phyloP scores from a whole-genome alignment of 352 stramenopile species.

The Albugo laibachii region DNA sequence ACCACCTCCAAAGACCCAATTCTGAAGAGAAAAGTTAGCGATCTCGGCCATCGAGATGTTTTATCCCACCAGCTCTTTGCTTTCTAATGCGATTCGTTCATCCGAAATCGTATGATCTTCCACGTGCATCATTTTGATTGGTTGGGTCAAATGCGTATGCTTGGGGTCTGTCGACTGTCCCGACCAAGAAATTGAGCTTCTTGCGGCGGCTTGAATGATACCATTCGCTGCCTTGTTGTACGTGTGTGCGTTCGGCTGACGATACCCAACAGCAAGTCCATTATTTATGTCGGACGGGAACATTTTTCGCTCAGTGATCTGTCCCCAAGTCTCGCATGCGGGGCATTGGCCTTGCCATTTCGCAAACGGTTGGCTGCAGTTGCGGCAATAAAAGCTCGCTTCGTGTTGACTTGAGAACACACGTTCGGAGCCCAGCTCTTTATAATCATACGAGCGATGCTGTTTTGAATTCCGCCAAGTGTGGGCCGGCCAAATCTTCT shows the following conservation, averaged over 20 bases:
- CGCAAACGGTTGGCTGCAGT: conserved; percentile 39
- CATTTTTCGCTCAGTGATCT: conserved; percentile 28
- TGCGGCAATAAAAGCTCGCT: conserved; percentile 18
- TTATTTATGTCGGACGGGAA: conserved; percentile 6
- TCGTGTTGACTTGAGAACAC: background rate
- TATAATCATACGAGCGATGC: too few relatives aligned
- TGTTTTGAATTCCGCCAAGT: too few relatives aligned
- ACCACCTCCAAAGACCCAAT: conserved; percentile 91
- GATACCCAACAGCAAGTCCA: conserved; percentile 16
- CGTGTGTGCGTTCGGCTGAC: conserved; percentile 28
- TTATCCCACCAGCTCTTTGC: background rate
- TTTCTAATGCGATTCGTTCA: background rate
- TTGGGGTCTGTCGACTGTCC: conserved; percentile 16
- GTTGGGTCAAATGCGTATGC: conserved; percentile 5
- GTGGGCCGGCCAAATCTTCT: too few relatives aligned
- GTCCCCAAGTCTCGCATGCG: conserved; percentile 81
- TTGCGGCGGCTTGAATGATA: too few relatives aligned
- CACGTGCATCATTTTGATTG: background rate
- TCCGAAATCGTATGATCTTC: conserved; percentile 11
- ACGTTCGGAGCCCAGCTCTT: background rate
- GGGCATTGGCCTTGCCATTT: conserved; percentile 79
- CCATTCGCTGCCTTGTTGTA: conserved; percentile 8
- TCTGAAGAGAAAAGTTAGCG: conserved; percentile 42
- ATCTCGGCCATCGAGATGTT: background rate
- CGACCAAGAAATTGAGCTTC: too few relatives aligned